Evolutionary conservation across 106 monocot genomes (phyloP), one percentile per base, ranked within the genome.

Genomic region (Hemerocallis citrina): DNA sequence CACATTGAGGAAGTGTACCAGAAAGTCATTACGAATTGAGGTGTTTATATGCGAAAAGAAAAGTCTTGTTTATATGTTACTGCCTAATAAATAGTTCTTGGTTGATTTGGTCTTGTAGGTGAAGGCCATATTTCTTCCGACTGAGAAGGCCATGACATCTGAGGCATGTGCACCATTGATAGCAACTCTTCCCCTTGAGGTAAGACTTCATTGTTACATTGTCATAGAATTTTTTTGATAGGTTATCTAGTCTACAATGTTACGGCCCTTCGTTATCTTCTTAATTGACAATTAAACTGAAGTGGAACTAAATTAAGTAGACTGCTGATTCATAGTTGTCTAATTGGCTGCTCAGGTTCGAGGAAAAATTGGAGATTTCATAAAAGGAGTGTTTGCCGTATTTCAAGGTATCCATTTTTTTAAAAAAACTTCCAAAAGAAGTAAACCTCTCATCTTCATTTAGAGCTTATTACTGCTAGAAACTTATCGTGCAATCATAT

Each of bases 131-230:
- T 98, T 84, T 64, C 84, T 98, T 14, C 87, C 96, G 14, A 73
- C 84, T 0, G 91, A 98, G 57, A 91, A 90, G 68, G 52, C 73
- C 30, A 63, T 98, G 74, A 81, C 84, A 27, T 38, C 66, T 6
- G 87, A 98, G 21, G 68, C 79, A 5, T 91, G 81, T 66, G 91
- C 96, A 42, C 96, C 96, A 4, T 62, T 98, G 57, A 90, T 98
- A 46, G 87, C 87, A n/a, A 91, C 96, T 11, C 96, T 98, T 66
- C 96, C 96, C 5, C 68, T 98, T 28, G 96, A 98, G 91, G 96
- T 98, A 22, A 62, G 61, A 32, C 27, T 56, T 5, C 28, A 3
- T 54, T 6, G 31, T 1, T 55, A 23, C 1, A 19, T 9, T 57
- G 16, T 29, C 13, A 9, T 50, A 31, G 31, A 38, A 38, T 59